Evolutionary conservation across 768 basidiomycete species (phyloP).

Genomic region (Calocybe cyanea): DNA sequence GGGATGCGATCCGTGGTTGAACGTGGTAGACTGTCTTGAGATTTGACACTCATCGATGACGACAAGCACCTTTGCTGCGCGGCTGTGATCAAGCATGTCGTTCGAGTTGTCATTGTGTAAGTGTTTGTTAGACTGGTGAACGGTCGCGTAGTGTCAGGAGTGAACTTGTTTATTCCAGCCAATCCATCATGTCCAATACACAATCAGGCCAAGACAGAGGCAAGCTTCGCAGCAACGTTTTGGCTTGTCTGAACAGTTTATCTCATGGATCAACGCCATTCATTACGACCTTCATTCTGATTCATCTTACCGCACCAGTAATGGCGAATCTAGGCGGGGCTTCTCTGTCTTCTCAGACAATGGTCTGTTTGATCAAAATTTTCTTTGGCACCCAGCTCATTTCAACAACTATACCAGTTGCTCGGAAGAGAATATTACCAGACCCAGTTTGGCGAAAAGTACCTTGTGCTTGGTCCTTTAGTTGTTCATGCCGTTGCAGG

Average conservation of each 20-base stretch:
- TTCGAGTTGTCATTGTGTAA: too few species aligned
- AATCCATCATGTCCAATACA: too few species aligned
- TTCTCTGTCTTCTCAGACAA: constrained; percentile 60
- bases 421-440: constrained; percentile 88
- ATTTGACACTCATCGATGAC: too few species aligned
- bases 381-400: too few species aligned
- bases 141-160: too few species aligned
- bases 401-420: constrained; percentile 39
- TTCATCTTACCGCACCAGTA: constrained; percentile 78
- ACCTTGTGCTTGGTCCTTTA: constrained; percentile 67
- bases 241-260: constrained; percentile 43
- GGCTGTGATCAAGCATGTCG: too few species aligned
- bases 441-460: constrained; percentile 60
- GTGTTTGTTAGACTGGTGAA: too few species aligned
- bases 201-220: background rate
- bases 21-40: background rate
- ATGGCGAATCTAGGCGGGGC: constrained; percentile 72
- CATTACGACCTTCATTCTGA: constrained; percentile 67
- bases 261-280: constrained; percentile 74
- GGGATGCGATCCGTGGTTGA: background rate
- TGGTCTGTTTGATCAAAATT: constrained; percentile 47
- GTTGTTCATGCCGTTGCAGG: constrained; percentile 58
- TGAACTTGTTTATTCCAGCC: too few species aligned
- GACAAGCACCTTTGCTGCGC: too few species aligned
- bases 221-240: constrained; percentile 13